Evolutionary conservation across 108 stramenopile species (phyloP).

Genomic region (Stephanodiscus minutulus): DNA sequence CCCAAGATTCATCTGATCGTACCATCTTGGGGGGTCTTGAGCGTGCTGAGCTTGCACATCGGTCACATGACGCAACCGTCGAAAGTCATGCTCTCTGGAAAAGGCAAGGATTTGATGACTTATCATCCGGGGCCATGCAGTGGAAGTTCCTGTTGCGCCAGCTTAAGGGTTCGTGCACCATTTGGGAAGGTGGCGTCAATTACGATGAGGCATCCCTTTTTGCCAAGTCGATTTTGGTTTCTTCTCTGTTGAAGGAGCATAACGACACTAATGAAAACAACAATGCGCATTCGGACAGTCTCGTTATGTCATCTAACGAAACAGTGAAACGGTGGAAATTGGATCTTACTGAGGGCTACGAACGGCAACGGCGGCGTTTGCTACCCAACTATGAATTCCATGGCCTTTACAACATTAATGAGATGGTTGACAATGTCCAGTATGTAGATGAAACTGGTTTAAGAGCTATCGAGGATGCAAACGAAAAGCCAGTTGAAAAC

Average conservation of each 20-base stretch:
- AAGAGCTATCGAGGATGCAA: constrained; percentile 26
- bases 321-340: constrained; percentile 78
- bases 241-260: constrained; percentile 16
- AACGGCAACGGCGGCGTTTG: constrained; percentile 81
- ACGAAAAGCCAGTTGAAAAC: constrained; percentile 19
- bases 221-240: constrained; percentile 37
- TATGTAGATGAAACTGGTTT: constrained; percentile 41
- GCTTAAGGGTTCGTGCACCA: constrained; percentile 81
- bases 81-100: constrained; percentile 88
- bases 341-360: constrained; percentile 86
- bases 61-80: constrained; percentile 70
- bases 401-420: constrained; percentile 87
- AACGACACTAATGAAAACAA: constrained; percentile 14
- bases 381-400: constrained; percentile 91
- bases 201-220: constrained; percentile 50
- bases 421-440: constrained; percentile 50
- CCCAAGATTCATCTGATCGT: constrained; percentile 73
- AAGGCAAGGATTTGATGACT: constrained; percentile 87
- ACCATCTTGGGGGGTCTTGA: constrained; percentile 80
- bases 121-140: constrained; percentile 86
- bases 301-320: constrained; percentile 15
- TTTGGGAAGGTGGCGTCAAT: constrained; percentile 84
- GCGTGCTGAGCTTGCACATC: constrained; percentile 71
- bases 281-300: neutral
- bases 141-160: constrained; percentile 83